Base-by-base conservation (phyloP, 129 eudicot genomes). In the Lactuca sativa region DNA sequence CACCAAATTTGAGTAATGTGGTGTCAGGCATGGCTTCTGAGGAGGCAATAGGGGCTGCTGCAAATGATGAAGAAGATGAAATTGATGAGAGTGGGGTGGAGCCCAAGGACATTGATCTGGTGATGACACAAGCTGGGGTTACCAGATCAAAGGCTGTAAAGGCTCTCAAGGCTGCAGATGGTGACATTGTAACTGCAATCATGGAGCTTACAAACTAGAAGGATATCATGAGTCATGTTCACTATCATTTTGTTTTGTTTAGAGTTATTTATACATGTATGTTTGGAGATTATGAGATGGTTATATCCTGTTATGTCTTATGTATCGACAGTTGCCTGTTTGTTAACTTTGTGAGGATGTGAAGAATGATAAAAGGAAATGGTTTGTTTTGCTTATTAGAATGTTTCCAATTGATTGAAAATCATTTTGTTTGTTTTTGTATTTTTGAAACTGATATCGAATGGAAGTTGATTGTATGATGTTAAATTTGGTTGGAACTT, bases 151-250 rank as follows among this genome's bases (percentile, higher is more conserved):
- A 77, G 78, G 92, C 92, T 9, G 92, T 91, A 17, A 85, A 80
- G 68, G 90, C 97, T 68, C 82, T 91, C 43, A 87, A 85, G 87
- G 86, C 81, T 65, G 74, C 86, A 0, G 82, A 88, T 56, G 97
- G 95, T 3, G 97, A 91, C 62, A 91, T 91, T n/a, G 95, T 91
- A 11, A 79, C 88, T 78, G 97, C 95, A 41, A 91, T 91, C 33
- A 85, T 91, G 97, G 92, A 91, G 66, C 86, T 91, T 64, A 91
- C 95, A 33, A 91, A 69, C 82, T 91, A 81, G 78, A 32, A 34
- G 57, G 58, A 7, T 25, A 3, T 18, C 8, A 40, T 6, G 51
- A 44, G 51, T 44, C 10, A 9, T 44, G 51, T 43, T 33, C n/a
- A 2, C 11, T 31, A 6, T 63, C 43, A 10, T 18, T 31, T 17